phyloP scores from a whole-genome alignment of 306 rosid genomes.

The Sechiopsis laciniata region DNA sequence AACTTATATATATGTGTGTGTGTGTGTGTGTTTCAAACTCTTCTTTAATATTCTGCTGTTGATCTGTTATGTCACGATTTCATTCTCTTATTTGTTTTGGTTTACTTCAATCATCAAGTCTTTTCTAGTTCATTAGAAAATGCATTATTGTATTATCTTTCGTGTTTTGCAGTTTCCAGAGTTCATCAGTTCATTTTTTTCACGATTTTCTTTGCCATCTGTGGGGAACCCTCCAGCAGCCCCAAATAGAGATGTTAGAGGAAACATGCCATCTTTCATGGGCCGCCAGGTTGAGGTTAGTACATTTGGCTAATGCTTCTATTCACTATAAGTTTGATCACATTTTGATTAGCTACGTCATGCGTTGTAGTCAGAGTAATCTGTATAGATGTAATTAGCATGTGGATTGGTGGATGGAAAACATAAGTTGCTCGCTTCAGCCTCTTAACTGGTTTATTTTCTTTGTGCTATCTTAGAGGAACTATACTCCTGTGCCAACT shows the following conservation, averaged over 20 bases:
- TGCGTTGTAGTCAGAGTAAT: not conserved
- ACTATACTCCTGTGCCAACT: conserved; percentile 54
- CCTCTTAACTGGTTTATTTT: not conserved
- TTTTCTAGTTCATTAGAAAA: conserved; percentile 20
- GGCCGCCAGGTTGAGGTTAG: conserved; percentile 76
- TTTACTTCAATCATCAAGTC: not conserved
- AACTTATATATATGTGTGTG: too few species aligned
- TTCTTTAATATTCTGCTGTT: not conserved
- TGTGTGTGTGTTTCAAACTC: not conserved
- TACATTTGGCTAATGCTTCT: conserved; percentile 22
- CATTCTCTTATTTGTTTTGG: conserved; percentile 2
- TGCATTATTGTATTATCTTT: conserved; percentile 23
- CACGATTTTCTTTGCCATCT: conserved; percentile 68
- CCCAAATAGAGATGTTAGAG: conserved; percentile 48
- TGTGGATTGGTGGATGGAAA: not conserved
- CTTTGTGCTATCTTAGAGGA: conserved; percentile 49
- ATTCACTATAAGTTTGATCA: not conserved
- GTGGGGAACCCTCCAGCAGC: conserved; percentile 53
- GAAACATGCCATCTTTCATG: conserved; percentile 49
- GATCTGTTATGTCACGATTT: not conserved
- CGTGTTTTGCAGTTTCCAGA: conserved; percentile 61
- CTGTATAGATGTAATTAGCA: not conserved
- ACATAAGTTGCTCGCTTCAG: not conserved
- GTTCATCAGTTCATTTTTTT: conserved; percentile 63
- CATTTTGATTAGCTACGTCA: not conserved